Evolutionary conservation across 2,329 filamentous ascomycete genomes (phyloP), one percentile per base, ranked within the genome.

Genomic region (Alternaria incomplexa): DNA sequence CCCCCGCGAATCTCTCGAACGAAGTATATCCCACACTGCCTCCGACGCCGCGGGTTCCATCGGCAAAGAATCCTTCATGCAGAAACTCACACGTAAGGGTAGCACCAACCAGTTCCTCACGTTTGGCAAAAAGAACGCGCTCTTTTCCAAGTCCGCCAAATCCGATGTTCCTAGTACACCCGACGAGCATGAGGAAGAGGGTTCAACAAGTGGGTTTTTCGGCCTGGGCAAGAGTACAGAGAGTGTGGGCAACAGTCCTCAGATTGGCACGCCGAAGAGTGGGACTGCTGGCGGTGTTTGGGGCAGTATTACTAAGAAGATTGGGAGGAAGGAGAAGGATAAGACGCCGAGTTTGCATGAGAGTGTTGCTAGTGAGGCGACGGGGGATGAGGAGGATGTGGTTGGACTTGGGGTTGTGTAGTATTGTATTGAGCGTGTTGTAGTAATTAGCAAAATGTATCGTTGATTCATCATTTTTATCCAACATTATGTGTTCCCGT

Each of bases 11-110:
- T 79, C 76, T 7, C 75, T 82, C 13, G 82, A 83, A 46, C 77
- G 78, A 20, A 74, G 77, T 12, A 65, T 77, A 5, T 81, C 79
- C 6, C 79, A 81, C 44, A 77, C 78, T 0, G 71, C 76, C 2
- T 79, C 78, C 0, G 78, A 81, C 17, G 72, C 65, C 36, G 64
- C 75, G 45, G 69, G 73, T 51, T 72, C 77, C 3, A 63, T 77
- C 17, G 79, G 81, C 62, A 84, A 82, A 57, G 83, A 84, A 53
- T 79, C 77, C 2, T 83, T 85, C 67, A 85, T 85, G 82, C 79
- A 81, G 62, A 85, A 85, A 63, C 77, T 85, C 43, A 80, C 80
- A 5, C 81, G 83, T 56, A 85, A 85, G 69, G 79, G 78, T 36
- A 81, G 78, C 62, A 80, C 81, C 0, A 80, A 78, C 56, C 84